phyloP scores from a whole-genome alignment of 768 basidiomycete genomes.

The Lenzites betulinus region DNA sequence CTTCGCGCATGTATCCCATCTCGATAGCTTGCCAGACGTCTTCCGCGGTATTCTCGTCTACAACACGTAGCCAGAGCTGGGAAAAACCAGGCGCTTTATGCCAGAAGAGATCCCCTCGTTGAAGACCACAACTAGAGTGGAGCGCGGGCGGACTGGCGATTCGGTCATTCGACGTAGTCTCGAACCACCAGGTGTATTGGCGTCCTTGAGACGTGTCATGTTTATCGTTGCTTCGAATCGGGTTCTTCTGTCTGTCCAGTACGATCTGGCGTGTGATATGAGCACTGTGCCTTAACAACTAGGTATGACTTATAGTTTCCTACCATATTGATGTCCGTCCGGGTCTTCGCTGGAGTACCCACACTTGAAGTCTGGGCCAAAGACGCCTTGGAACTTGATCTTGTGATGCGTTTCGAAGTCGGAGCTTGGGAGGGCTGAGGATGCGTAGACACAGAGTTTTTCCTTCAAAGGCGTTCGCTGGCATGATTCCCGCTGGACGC shows the following conservation, averaged over 20 bases:
- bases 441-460: neutral
- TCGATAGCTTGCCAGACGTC: neutral
- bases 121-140: neutral
- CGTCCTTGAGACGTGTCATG: neutral
- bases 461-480: neutral
- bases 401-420: neutral
- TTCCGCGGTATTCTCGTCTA: neutral
- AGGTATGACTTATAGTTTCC: neutral
- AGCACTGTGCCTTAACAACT: neutral
- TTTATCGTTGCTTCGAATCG: neutral
- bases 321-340: neutral
- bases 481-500: neutral
- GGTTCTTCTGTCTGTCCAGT: neutral
- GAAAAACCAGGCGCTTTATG: neutral
- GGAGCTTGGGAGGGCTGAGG: neutral
- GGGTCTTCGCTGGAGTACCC: no score
- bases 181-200: conserved; percentile 3
- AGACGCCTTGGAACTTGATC: neutral
- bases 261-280: neutral
- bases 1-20: neutral
- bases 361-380: neutral
- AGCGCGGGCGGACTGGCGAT: neutral
- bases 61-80: neutral
- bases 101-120: neutral
- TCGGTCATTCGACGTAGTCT: neutral